These are phyloP conservation scores for Botrytis sinoallii DNA, from an alignment of 2,329 filamentous ascomycete species.

Conservation along the genomic window DNA sequence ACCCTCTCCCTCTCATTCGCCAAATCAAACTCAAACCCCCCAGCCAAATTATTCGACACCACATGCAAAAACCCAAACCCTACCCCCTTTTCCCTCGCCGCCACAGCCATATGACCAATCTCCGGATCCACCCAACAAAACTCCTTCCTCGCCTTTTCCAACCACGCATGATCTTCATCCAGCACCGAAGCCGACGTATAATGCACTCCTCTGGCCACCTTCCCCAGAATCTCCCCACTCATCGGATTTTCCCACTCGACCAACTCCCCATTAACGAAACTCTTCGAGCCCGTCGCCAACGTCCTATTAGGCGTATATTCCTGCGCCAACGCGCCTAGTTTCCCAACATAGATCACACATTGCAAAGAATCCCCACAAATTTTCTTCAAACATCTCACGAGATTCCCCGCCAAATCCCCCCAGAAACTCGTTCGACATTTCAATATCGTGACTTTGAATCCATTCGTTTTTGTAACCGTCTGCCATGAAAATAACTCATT, in stretches of 20 bases:
- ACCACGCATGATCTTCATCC: background rate
- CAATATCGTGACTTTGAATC: background rate
- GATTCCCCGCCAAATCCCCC: background rate
- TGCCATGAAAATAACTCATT: background rate
- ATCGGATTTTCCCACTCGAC: conserved; percentile 2
- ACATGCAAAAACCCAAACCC: background rate
- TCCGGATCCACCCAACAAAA: background rate
- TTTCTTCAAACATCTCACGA: background rate
- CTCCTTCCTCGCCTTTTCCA: background rate
- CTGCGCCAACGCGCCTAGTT: background rate
- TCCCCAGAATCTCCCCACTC: background rate
- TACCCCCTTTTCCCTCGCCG: background rate
- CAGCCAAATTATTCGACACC: conserved; percentile 5
- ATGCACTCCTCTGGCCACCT: background rate
- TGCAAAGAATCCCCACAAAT: background rate
- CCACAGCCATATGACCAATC: conserved; percentile 11
- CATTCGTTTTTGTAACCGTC: background rate
- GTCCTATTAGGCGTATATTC: background rate
- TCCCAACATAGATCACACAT: background rate
- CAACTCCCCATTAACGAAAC: background rate
- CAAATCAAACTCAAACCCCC: conserved; percentile 2
- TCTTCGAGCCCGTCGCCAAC: background rate
- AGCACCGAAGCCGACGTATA: conserved; percentile 4
- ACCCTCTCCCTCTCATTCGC: background rate
- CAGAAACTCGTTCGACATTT: conserved; percentile 1